These are phyloP conservation scores for Turritis glabra DNA, from an alignment of 345 rosid species.

Conservation along the genomic window DNA sequence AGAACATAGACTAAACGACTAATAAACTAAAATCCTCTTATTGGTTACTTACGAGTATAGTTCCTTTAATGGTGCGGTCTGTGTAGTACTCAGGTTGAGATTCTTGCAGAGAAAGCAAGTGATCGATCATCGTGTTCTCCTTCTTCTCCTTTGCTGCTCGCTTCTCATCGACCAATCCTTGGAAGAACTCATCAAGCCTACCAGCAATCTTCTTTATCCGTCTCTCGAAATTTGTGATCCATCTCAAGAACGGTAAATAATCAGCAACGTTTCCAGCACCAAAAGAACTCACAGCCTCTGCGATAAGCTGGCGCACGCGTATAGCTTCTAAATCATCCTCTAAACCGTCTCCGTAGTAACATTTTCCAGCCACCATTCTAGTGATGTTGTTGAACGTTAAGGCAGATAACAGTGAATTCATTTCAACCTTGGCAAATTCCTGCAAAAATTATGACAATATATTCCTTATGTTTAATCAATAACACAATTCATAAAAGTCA, in stretches of 20 bases:
- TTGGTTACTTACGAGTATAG: slow-evolving; percentile 31
- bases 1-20: too few species aligned
- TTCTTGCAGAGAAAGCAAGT: slow-evolving; percentile 54
- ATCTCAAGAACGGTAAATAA: not conserved
- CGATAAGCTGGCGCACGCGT: not conserved
- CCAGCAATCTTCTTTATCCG: slow-evolving; percentile 8
- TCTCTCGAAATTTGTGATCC: not conserved
- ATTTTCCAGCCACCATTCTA: not conserved
- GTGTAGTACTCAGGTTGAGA: slow-evolving; percentile 49
- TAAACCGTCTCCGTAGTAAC: not conserved
- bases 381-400: slow-evolving; percentile 4
- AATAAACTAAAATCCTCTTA: too few species aligned
- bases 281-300: not conserved
- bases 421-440: not conserved
- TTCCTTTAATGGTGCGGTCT: slow-evolving; percentile 55
- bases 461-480: too few species aligned
- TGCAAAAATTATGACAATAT: not conserved
- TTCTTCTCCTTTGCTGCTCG: slow-evolving; percentile 24
- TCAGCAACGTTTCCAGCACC: not conserved
- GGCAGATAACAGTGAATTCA: not conserved
- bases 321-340: not conserved
- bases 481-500: not conserved
- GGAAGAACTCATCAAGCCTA: slow-evolving; percentile 46
- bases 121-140: slow-evolving; percentile 47
- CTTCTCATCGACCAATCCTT: slow-evolving; percentile 52